Evolutionary conservation across 2,329 filamentous ascomycete genomes (phyloP).

Genomic region (Neofusicoccum cordaticola): DNA sequence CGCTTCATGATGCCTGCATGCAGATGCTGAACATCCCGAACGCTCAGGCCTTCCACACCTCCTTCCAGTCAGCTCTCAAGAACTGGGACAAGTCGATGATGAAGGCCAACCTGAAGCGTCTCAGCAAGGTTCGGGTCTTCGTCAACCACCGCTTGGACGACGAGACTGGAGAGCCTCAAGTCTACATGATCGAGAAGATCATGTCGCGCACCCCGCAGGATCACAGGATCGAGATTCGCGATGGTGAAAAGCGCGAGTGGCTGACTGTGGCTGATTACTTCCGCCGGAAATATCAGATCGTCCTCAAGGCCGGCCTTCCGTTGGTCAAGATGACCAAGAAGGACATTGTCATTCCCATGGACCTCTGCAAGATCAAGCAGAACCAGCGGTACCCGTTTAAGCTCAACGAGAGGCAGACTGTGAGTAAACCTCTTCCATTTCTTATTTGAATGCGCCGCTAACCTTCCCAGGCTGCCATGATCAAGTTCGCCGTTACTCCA

Average conservation of each 20-base stretch:
- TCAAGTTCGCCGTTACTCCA: conserved; percentile 83
- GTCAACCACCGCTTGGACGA: conserved; percentile 37
- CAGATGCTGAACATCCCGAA: conserved; percentile 29
- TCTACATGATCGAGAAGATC: conserved; percentile 54
- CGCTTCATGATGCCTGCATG: conserved; percentile 33
- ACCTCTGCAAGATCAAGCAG: conserved; percentile 50
- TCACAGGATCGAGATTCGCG: conserved; percentile 57
- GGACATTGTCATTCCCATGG: conserved; percentile 54
- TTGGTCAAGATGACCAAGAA: conserved; percentile 59
- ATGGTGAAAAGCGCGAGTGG: conserved; percentile 36
- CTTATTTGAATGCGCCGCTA: neutral
- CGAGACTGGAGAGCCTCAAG: conserved; percentile 27
- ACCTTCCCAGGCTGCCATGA: conserved; percentile 61
- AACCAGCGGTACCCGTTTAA: conserved; percentile 60
- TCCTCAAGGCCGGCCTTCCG: conserved; percentile 50
- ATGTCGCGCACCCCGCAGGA: conserved; percentile 41
- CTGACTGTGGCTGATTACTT: conserved; percentile 59
- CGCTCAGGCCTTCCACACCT: conserved; percentile 16
- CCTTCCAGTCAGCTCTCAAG: conserved; percentile 25
- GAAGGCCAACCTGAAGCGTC: conserved; percentile 39
- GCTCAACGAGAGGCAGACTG: conserved; percentile 63
- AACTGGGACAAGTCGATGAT: conserved; percentile 21
- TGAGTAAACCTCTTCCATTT: conserved; percentile 26
- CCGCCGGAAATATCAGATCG: conserved; percentile 50
- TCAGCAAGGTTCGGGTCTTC: conserved; percentile 42